Base-by-base conservation (phyloP, 805 yeast species). In the Starmerella vitae region DNA sequence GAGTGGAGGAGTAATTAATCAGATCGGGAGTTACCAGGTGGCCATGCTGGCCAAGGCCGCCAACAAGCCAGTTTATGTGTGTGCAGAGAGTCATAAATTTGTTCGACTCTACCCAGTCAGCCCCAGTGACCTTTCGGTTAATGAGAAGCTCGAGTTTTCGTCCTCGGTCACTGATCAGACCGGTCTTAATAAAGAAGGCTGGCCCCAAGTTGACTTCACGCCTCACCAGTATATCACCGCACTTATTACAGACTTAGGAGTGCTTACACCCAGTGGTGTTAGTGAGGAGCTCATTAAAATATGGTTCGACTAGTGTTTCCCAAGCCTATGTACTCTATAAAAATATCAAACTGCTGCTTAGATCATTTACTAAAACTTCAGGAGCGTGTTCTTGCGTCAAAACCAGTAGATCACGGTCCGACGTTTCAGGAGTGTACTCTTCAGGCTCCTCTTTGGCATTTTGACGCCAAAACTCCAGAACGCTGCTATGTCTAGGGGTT, bases 271-370 rank as follows among this genome's bases (percentile, higher is more conserved):
- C 10, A 79, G 94, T 44, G 97, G 97, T 0, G 98, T 91, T 17
- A 79, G 94, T n/a, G 98, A 91, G 59, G 99, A 91, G 62, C 70
- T 91, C 60, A 91, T 91, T 58, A 91, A 91, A 62, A 84, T 91
- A 75, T 91, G 96, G 96, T 86, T 85, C 54, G 96, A 86, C 60
- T 86, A 58, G 58, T 13, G 17, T 32, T 12, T 22, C 26, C n/a
- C n/a, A n/a, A n/a, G n/a, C n/a, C 30, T 10, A 12, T 17, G 17
- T 17, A 27, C n/a, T 9, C 17, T 27, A 27, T 17, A 27, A 14
- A 27, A 27, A 27, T 6, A 27, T 17, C 30, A 27, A 12, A 6
- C 17, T 12, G 30, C 30, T 13, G 14, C 14, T 27, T 7, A 27
- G 17, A 13, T 27, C 30, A n/a, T 27, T 27, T 6, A n/a, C 10